Base-by-base conservation (phyloP, 495 filamentous ascomycete genomes). In the Pseudevernia furfuracea region DNA sequence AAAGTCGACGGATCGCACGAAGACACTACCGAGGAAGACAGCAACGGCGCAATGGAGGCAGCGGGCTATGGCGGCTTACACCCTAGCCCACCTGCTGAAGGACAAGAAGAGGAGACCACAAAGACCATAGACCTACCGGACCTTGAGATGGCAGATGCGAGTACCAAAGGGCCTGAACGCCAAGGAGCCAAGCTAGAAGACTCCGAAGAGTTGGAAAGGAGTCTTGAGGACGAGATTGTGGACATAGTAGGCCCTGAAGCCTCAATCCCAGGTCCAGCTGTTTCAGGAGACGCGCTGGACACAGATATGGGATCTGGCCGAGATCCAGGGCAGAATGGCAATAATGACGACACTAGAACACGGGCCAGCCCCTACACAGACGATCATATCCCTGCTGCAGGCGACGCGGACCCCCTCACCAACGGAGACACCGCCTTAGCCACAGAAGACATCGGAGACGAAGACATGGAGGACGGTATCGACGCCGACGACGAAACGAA, bases 401-500 rank as follows among this genome's bases (percentile, higher is more conserved):
- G n/a, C n/a, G n/a, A n/a, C n/a, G n/a, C 25, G 17, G 52, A 25
- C 25, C 5, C n/a, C 17, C 28, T 11, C n/a, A 43, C 49, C 34
- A 64, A 59, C 36, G 39, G 58, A 17, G 34, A 36, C 21, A 44
- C 25, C 9, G 28, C 39, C 14, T 21, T 25, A 46, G 28, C 19
- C n/a, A 59, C 58, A 49, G 60, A 70, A 28, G 43, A 59, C 53
- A 64, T 57, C 60, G 68, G 63, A 58, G 67, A 53, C 14, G 67
- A 71, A 28, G 60, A 59, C 11, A 63, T 58, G 14, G 65, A 72
- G 39, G 43, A 37, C 21, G 62, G 60, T 23, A 36, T 62, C 15
- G 61, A 60, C 30, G 70, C 76, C 48, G 76, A 82, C 39, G 74
- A 76, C 37, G 69, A 60, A 28, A 73, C 73, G 10, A 72, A 74